Conservation (phyloP, 129 eudicot species). For the Cynara cardunculus region DNA sequence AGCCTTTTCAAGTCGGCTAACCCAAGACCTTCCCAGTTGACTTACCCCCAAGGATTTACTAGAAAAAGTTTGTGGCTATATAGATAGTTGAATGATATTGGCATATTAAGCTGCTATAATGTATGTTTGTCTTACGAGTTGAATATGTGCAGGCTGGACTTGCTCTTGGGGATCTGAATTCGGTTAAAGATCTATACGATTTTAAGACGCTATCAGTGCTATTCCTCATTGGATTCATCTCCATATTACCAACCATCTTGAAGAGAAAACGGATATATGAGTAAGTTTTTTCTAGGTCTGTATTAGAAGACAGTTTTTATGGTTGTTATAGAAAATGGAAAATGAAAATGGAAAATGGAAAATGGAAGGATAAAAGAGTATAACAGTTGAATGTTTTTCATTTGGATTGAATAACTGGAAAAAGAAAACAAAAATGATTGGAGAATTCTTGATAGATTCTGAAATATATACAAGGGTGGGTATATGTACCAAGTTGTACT, state of each 20-base stretch:
- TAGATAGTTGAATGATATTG: neutral
- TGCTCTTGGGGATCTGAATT: constrained; percentile 89
- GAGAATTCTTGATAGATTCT: neutral
- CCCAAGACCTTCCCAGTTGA: neutral
- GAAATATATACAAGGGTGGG: neutral
- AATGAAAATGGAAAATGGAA: neutral
- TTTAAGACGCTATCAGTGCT: constrained; percentile 79
- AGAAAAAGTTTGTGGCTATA: neutral
- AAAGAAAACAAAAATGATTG: neutral
- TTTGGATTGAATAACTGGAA: constrained; percentile 3
- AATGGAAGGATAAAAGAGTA: constrained; percentile 1
- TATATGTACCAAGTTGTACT: neutral
- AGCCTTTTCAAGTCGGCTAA: neutral
- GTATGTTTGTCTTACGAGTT: neutral
- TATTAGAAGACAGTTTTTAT: neutral
- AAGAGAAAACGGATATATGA: constrained; percentile 85
- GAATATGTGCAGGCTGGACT: constrained; percentile 69
- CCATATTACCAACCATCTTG: constrained; percentile 74
- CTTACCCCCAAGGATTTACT: no score
- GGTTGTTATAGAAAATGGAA: constrained; percentile 1
- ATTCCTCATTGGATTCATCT: constrained; percentile 67
- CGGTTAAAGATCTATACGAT: constrained; percentile 87
- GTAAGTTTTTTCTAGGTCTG: constrained; percentile 11
- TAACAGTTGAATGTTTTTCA: constrained; percentile 8
- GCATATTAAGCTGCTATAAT: neutral